Conservation (phyloP, 1,139 yeast species). For the Blastobotrys niveus region DNA sequence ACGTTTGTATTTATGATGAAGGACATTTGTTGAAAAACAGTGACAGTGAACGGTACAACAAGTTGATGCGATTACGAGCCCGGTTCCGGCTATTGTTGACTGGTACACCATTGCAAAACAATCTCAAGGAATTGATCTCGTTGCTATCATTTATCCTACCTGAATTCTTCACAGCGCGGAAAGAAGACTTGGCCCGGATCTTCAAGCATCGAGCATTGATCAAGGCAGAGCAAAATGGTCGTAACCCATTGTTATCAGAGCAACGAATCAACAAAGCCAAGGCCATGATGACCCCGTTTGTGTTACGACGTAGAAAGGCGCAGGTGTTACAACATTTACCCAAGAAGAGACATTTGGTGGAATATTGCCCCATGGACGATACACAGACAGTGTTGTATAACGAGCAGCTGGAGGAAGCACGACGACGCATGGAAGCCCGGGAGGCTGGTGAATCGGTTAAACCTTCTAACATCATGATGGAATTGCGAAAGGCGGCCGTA, state of each 20-base stretch:
- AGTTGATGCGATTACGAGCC: slow-evolving; percentile 77
- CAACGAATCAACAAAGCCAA: slow-evolving; percentile 92
- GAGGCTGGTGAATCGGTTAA: slow-evolving; percentile 32
- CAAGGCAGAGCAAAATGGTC: slow-evolving; percentile 40
- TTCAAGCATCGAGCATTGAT: slow-evolving; percentile 82
- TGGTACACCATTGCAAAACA: slow-evolving; percentile 96
- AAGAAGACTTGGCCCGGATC: slow-evolving; percentile 73
- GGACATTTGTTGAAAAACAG: slow-evolving; percentile 96
- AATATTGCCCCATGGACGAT: slow-evolving; percentile 56
- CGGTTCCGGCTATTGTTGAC: slow-evolving; percentile 79
- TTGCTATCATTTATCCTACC: slow-evolving; percentile 88
- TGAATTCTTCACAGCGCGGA: slow-evolving; percentile 66
- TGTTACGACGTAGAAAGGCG: slow-evolving; percentile 81
- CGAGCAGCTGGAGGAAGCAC: slow-evolving; percentile 47
- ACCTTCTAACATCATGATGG: slow-evolving; percentile 68
- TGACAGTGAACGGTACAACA: slow-evolving; percentile 75
- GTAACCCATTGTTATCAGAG: slow-evolving; percentile 77
- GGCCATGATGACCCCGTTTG: slow-evolving; percentile 98
- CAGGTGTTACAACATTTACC: slow-evolving; percentile 91
- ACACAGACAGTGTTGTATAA: slow-evolving; percentile 59
- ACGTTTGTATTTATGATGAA: slow-evolving; percentile 90
- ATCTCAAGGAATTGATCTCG: slow-evolving; percentile 82
- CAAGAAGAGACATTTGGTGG: slow-evolving; percentile 57
- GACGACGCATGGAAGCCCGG: slow-evolving; percentile 45
- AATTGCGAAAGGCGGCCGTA: slow-evolving; percentile 87